phyloP scores from a whole-genome alignment of 164 flowering plant genomes.

The Cinnamomum chago region DNA sequence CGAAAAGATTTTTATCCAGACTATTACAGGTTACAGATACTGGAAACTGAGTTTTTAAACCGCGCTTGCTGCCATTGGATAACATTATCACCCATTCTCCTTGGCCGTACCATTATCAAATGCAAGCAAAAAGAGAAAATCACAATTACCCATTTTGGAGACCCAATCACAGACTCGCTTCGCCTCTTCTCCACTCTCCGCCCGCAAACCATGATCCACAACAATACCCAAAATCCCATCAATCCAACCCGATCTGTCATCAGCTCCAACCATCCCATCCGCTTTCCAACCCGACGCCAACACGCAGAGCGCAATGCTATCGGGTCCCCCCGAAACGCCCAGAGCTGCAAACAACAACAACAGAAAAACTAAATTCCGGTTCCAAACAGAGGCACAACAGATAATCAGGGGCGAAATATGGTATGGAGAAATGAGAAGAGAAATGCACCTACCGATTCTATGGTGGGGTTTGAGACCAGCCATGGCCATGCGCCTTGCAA shows the following conservation, averaged over 20 bases:
- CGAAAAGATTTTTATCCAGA: too few species aligned
- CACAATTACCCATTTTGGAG: slow-evolving; percentile 57
- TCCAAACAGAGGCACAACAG: neutral
- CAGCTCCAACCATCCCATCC: slow-evolving; percentile 22
- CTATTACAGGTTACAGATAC: too few species aligned
- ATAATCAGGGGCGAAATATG: neutral
- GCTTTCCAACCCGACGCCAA: slow-evolving; percentile 72
- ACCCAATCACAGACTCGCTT: slow-evolving; percentile 46
- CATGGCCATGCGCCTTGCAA: slow-evolving; percentile 65
- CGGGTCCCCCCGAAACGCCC: slow-evolving; percentile 94
- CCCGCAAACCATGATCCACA: slow-evolving; percentile 87
- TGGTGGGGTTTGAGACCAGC: slow-evolving; percentile 81
- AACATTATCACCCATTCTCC: too few species aligned
- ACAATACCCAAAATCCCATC: slow-evolving; percentile 75
- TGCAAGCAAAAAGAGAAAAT: neutral
- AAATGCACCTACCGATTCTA: slow-evolving; percentile 68
- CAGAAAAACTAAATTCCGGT: neutral
- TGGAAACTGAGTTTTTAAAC: too few species aligned
- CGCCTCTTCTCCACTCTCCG: slow-evolving; percentile 82
- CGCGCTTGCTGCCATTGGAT: too few species aligned
- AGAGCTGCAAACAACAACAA: slow-evolving; percentile 42
- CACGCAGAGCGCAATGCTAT: slow-evolving; percentile 80
- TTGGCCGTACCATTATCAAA: neutral
- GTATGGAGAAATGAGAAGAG: neutral
- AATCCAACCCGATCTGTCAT: slow-evolving; percentile 29